Conservation (phyloP, 352 stramenopile genomes). For the Phytophthora pluvialis region DNA sequence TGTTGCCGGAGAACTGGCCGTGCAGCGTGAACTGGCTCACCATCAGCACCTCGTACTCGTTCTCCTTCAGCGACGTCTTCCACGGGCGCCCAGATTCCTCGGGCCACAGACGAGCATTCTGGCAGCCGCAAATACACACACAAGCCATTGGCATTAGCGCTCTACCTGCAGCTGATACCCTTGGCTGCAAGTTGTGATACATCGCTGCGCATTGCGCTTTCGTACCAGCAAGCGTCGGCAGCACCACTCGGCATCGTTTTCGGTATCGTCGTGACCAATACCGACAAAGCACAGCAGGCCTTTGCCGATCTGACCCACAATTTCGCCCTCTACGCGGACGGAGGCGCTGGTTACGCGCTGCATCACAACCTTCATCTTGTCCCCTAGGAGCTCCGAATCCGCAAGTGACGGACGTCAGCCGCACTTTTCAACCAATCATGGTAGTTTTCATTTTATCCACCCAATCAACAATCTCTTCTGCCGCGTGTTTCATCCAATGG, state of each 20-base stretch:
- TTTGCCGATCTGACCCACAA: slow-evolving; percentile 79
- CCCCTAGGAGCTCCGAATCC: background rate
- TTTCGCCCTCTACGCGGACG: slow-evolving; percentile 77
- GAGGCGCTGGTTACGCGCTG: slow-evolving; percentile 83
- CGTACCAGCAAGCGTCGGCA: slow-evolving; percentile 78
- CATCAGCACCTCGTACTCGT: slow-evolving; percentile 81
- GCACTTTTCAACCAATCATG: slow-evolving; percentile 29
- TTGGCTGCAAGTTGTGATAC: slow-evolving; percentile 2
- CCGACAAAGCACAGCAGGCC: slow-evolving; percentile 84
- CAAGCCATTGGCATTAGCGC: background rate
- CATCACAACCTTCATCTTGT: slow-evolving; percentile 77
- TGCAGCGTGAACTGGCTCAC: slow-evolving; percentile 90
- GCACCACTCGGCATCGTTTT: slow-evolving; percentile 85
- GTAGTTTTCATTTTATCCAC: background rate
- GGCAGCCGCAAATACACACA: slow-evolving; percentile 7
- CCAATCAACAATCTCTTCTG: background rate
- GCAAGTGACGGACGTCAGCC: background rate
- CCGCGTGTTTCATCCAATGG: slow-evolving; percentile 25
- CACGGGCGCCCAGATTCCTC: slow-evolving; percentile 59
- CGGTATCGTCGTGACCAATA: slow-evolving; percentile 77
- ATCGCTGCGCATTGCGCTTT: background rate
- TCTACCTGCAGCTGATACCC: background rate
- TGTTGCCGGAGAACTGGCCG: slow-evolving; percentile 84
- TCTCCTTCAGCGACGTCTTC: slow-evolving; percentile 71
- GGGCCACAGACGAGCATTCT: slow-evolving; percentile 86